Evolutionary conservation across 2,329 filamentous ascomycete species (phyloP), one percentile per base, ranked within the genome.

Genomic region (Aspergillus sp.): DNA sequence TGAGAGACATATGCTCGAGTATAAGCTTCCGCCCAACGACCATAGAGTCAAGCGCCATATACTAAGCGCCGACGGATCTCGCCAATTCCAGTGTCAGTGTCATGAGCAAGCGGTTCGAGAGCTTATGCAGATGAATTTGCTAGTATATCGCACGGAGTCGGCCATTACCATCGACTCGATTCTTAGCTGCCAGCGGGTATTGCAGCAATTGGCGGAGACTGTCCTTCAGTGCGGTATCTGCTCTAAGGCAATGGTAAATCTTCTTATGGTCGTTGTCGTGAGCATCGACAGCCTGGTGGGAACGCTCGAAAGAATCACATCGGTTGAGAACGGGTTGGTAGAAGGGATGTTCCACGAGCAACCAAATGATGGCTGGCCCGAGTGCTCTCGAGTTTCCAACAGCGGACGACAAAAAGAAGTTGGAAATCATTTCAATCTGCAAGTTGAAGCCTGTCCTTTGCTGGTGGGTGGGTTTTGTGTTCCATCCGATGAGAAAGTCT

Each of bases 211-310:
- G 32, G 65, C 68, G 5, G 68, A 74, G 22, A 66, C 63, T 2
- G 69, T 74, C 18, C 60, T 75, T 12, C 67, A 69, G 45, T 75
- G 73, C 55, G 57, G 53, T 24, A 42, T 65, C 11, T 74, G 72
- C 55, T 68, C 62, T 6, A 65, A 65, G 14, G 62, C 63, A 3
- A 63, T 67, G 49, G 59, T 64, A 6, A 68, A 71, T 12, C 58
- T 73, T 26, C 65, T 75, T 14, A 73, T 72, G 61, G 53, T 73
- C 6, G 63, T 73, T 4, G 62, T 73, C 14, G 63, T 74, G 47
- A 66, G 66, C 1, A 72, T 74, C 39, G 72, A 75, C 49, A 69
- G 65, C 47, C 55, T 72, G 16, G 58, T 72, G 2, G 67, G 65
- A 1, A 62, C 63, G 2, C 61, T 74, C 2, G 71, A 73, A 51